phyloP scores from a whole-genome alignment of 2,329 filamentous ascomycete genomes.

The Colletotrichum abscissum region DNA sequence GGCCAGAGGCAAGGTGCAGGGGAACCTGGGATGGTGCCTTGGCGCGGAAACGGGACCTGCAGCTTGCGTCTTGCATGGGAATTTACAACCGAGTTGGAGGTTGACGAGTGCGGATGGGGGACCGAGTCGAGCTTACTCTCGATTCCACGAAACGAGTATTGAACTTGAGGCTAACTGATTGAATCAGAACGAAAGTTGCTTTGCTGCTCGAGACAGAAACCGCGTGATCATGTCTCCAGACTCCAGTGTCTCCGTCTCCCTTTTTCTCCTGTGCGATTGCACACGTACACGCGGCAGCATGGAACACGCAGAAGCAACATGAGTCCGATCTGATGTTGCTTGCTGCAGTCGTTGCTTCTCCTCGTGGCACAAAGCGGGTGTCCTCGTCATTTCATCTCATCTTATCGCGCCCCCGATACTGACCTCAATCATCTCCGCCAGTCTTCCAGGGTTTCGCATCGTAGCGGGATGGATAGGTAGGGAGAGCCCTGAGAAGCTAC shows the following conservation, averaged over 20 bases:
- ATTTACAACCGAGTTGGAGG: slow-evolving; percentile 25
- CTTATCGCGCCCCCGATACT: not conserved
- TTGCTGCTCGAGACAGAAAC: not conserved
- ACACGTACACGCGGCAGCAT: slow-evolving; percentile 8
- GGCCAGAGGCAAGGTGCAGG: slow-evolving; percentile 1
- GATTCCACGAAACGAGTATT: not conserved
- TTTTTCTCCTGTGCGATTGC: not conserved
- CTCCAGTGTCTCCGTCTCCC: not conserved
- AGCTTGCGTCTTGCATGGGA: slow-evolving; percentile 25
- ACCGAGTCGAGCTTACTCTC: not conserved
- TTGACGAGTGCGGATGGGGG: slow-evolving; percentile 10
- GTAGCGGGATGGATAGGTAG: not conserved
- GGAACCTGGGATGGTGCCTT: slow-evolving; percentile 4
- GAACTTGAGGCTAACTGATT: not conserved
- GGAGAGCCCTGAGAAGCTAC: no score
- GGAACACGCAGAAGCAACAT: slow-evolving; percentile 17
- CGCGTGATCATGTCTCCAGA: not conserved
- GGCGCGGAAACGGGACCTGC: slow-evolving; percentile 29
- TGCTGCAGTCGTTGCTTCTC: not conserved
- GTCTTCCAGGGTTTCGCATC: not conserved
- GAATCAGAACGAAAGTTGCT: not conserved
- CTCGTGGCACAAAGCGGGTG: not conserved
- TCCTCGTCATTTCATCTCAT: slow-evolving; percentile 21
- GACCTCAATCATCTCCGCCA: slow-evolving; percentile 3
- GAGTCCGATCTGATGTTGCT: slow-evolving; percentile 1